Evolutionary conservation across 164 flowering plant genomes (phyloP).

Genomic region (Vitis riparia): DNA sequence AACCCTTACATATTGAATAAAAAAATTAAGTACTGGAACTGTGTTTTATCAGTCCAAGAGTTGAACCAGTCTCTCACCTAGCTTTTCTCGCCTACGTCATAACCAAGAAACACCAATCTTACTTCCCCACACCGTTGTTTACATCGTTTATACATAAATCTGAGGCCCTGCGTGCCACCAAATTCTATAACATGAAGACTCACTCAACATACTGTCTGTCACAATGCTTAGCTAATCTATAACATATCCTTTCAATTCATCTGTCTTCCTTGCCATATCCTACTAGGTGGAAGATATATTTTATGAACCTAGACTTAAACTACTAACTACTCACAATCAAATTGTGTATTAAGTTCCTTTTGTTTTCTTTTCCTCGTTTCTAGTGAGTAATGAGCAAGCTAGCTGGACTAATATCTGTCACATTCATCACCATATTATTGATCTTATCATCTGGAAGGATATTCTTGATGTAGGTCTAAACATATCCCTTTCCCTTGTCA

Average conservation of each 20-base stretch:
- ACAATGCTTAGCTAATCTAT: not conserved
- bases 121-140: slow-evolving; percentile 17
- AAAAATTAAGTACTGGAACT: too few relatives aligned
- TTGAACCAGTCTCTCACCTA: slow-evolving; percentile 9
- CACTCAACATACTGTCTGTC: not conserved
- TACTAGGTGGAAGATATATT: slow-evolving; percentile 1
- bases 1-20: too few relatives aligned
- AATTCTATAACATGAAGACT: not conserved
- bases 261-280: slow-evolving; percentile 8
- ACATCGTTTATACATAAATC: slow-evolving; percentile 10
- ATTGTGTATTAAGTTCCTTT: not conserved
- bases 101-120: slow-evolving; percentile 16
- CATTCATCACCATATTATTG: slow-evolving; percentile 1
- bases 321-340: too few relatives aligned
- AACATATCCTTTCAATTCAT: not conserved
- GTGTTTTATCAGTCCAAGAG: too few relatives aligned
- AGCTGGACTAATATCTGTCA: not conserved
- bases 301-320: not conserved
- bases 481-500: slow-evolving; percentile 9
- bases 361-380: not conserved
- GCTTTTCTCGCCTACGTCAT: slow-evolving; percentile 19
- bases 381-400: slow-evolving; percentile 1
- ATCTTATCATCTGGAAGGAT: slow-evolving; percentile 17
- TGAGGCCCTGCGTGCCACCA: not conserved
- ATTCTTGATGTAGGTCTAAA: slow-evolving; percentile 14